Evolutionary conservation across 2,329 filamentous ascomycete species (phyloP), one percentile per base, ranked within the genome.

Genomic region (Trichoderma endophyticum): DNA sequence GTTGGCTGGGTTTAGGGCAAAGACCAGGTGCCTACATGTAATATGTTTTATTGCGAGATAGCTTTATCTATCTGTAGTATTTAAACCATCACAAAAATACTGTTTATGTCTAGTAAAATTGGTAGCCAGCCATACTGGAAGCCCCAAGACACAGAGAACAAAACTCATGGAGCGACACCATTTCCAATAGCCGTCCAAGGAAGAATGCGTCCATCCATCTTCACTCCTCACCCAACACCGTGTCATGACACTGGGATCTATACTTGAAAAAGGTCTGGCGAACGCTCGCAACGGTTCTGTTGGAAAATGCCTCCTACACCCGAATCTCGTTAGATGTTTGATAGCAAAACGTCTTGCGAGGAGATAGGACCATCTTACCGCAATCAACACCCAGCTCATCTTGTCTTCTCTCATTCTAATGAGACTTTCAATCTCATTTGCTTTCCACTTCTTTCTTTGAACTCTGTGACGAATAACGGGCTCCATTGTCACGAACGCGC

Each of bases 401-500:
- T 0, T 21, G n/a, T 51, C 43, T 1, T 21, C n/a, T 21, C 43
- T 51, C 43, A 51, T 51, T 21, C 43, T 51, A 6, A 51, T 51
- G 2, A 51, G 18, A 21, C 4, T n/a, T n/a, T 21, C n/a, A 12
- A 51, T 51, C 2, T 51, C 43, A 51, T 4, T 6, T 3, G 43
- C 2, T 3, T 11, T 21, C 43, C 43, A 51, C n/a, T 21, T 51
- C 9, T 18, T 51, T 2, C 43, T 51, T 12, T n/a, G 8, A 51
- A 21, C 2, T 12, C 3, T 51, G 18, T 0, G 43, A 48, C 3
- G 1, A 0, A 18, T n/a, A 4, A 18, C n/a, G 4, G 18, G 18
- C 2, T 9, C 18, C 3, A 43, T n/a, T n/a, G 18, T 36, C 14
- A 36, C 34, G 3, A 18, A 39, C 7, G 36, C 15, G 36, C 36